A percentile compares a stretch with the other conserved stretches of the same genome.
Evolutionary conservation across 2,329 filamentous ascomycete genomes (phyloP).

Genomic region (Pseudonectria buxi): DNA sequence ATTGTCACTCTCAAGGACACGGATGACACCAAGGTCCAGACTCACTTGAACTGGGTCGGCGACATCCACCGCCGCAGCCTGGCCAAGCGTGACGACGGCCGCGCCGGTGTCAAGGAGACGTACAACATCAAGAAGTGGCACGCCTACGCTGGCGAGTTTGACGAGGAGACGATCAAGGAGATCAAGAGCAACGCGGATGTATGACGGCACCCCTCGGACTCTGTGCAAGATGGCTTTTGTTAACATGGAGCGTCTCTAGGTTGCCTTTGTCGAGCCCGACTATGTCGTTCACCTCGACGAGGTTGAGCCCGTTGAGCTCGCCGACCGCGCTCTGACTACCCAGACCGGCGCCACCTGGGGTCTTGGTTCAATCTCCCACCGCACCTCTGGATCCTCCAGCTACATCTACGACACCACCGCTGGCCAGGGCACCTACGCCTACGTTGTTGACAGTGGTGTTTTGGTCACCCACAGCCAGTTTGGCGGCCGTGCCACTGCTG

Average conservation of each 20-base stretch:
- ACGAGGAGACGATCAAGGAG: conserved; percentile 31
- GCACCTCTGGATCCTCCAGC: conserved; percentile 13
- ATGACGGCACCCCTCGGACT: too few relatives aligned
- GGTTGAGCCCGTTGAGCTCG: conserved; percentile 9
- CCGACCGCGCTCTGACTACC: conserved; percentile 18
- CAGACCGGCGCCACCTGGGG: conserved; percentile 18
- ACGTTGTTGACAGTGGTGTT: conserved; percentile 58
- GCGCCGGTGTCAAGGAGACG: conserved; percentile 23
- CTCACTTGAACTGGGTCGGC: conserved; percentile 42
- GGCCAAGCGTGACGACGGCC: conserved; percentile 36
- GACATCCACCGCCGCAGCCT: conserved; percentile 48
- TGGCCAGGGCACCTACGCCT: conserved; percentile 47
- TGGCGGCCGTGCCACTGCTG: conserved; percentile 36
- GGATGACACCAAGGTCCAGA: conserved; percentile 35
- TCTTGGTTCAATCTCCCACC: conserved; percentile 21
- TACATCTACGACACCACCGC: conserved; percentile 46
- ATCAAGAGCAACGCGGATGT: conserved; percentile 36
- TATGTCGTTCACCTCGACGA: conserved; percentile 14
- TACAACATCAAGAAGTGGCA: conserved; percentile 24
- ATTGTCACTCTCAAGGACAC: conserved; percentile 56
- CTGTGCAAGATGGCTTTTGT: too few relatives aligned
- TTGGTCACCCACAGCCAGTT: conserved; percentile 44
- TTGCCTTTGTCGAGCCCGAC: conserved; percentile 19
- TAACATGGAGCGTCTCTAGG: too few relatives aligned
- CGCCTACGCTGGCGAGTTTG: conserved; percentile 39